These are phyloP conservation scores for Dryadomyces sulphureus DNA, from an alignment of 2,329 filamentous ascomycete species.

Conservation along the genomic window DNA sequence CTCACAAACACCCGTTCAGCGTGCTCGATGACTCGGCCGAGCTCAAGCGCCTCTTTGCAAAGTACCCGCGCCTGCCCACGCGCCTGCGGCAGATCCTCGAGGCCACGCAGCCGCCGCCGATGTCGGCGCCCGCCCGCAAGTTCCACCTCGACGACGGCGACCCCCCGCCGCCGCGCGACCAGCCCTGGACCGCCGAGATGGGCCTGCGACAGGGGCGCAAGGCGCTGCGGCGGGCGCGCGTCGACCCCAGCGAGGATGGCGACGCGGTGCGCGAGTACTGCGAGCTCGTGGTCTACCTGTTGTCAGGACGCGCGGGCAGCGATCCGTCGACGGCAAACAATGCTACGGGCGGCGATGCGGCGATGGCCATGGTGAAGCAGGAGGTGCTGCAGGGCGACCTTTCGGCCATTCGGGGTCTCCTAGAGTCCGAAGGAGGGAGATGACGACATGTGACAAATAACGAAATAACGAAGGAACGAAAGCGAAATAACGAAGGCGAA, in stretches of 20 bases:
- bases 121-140: constrained; percentile 10
- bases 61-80: constrained; percentile 33
- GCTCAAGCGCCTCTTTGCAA: constrained; percentile 33
- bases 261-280: constrained; percentile 47
- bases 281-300: constrained; percentile 36
- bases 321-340: constrained; percentile 14
- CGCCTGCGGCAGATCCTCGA: constrained; percentile 33
- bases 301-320: constrained; percentile 17
- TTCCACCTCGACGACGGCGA: background rate
- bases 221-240: constrained; percentile 34
- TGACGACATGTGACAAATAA: background rate
- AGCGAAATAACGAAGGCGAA: too few species aligned
- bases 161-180: constrained; percentile 2
- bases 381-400: constrained; percentile 34
- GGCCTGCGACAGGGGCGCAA: constrained; percentile 41
- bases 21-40: constrained; percentile 35
- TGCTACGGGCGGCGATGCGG: constrained; percentile 14
- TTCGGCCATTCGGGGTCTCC: constrained; percentile 31
- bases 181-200: constrained; percentile 41
- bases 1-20: constrained; percentile 28
- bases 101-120: constrained; percentile 30
- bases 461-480: too few species aligned
- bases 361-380: constrained; percentile 21
- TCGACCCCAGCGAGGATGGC: constrained; percentile 35
- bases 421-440: constrained; percentile 28